A percentile compares a stretch with the other conserved stretches of the same genome.
These are phyloP conservation scores for Aspergillus sp. DNA, from an alignment of 2,329 filamentous ascomycete species.

Conservation along the genomic window DNA sequence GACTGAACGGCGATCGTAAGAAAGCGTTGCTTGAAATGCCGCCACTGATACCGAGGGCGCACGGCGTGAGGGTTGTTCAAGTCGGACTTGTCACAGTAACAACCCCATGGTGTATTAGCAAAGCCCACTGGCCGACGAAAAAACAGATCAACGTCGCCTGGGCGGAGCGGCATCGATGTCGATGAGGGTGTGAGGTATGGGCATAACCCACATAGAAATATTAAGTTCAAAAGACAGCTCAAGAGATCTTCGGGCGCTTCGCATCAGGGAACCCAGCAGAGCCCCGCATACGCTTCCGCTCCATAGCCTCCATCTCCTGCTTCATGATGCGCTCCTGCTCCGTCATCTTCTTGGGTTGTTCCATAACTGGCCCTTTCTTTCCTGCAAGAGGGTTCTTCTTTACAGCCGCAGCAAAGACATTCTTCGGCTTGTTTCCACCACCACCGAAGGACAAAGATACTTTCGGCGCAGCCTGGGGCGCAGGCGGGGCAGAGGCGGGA, in stretches of 20 bases:
- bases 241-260: conserved; percentile 40
- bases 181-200: neutral
- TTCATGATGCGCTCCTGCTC: conserved; percentile 89
- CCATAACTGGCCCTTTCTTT: conserved; percentile 63
- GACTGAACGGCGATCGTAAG: too few relatives aligned
- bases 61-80: neutral
- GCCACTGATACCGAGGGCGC: neutral
- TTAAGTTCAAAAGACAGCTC: neutral
- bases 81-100: neutral
- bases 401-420: conserved; percentile 63
- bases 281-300: conserved; percentile 61
- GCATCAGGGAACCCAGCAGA: conserved; percentile 33
- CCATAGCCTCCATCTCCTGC: conserved; percentile 65
- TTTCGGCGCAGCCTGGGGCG: conserved; percentile 28
- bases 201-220: neutral
- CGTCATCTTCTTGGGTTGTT: conserved; percentile 78
- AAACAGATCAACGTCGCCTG: neutral
- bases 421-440: conserved; percentile 56
- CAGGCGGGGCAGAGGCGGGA: conserved; percentile 17
- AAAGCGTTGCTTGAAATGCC: neutral
- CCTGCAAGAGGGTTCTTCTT: conserved; percentile 71
- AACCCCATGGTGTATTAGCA: neutral
- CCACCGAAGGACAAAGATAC: conserved; percentile 68
- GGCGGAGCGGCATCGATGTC: neutral
- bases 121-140: neutral